Evolutionary conservation across 768 basidiomycete genomes (phyloP).

Genomic region (Pulveroboletus sp.): DNA sequence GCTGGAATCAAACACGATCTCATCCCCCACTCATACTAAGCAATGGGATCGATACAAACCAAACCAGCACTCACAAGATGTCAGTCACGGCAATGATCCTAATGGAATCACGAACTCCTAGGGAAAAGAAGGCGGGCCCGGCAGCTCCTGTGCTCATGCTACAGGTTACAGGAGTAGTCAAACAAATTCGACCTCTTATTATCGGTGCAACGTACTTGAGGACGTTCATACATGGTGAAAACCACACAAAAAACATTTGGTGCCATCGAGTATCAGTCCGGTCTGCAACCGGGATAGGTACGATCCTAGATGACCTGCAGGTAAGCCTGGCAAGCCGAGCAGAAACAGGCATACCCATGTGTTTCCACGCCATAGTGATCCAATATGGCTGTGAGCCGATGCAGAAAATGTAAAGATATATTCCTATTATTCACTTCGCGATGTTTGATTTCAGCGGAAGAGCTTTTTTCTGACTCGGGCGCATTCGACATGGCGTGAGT

Average conservation of each 20-base stretch:
- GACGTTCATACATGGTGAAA: conserved; percentile 46
- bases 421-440: not conserved
- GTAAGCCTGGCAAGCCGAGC: not conserved
- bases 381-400: conserved; percentile 27
- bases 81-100: conserved; percentile 43
- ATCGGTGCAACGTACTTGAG: conserved; percentile 32
- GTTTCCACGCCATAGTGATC: conserved; percentile 39
- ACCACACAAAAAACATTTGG: too few species aligned
- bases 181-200: not conserved
- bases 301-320: conserved; percentile 27
- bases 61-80: conserved; percentile 33
- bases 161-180: not conserved
- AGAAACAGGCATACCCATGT: conserved; percentile 32
- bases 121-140: conserved; percentile 48
- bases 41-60: not conserved
- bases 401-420: conserved; percentile 11
- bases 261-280: conserved; percentile 41
- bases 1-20: conserved; percentile 15
- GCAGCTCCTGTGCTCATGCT: conserved; percentile 50
- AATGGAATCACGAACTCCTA: conserved; percentile 44
- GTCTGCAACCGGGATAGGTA: conserved; percentile 35
- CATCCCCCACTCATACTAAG: conserved; percentile 1
- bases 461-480: too few species aligned
- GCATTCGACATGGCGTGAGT: too few species aligned
- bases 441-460: not conserved